Evolutionary conservation across 169 alveolate genomes (phyloP), one percentile per base, ranked within the genome.

Genomic region (Cryptosporidium parvum): DNA sequence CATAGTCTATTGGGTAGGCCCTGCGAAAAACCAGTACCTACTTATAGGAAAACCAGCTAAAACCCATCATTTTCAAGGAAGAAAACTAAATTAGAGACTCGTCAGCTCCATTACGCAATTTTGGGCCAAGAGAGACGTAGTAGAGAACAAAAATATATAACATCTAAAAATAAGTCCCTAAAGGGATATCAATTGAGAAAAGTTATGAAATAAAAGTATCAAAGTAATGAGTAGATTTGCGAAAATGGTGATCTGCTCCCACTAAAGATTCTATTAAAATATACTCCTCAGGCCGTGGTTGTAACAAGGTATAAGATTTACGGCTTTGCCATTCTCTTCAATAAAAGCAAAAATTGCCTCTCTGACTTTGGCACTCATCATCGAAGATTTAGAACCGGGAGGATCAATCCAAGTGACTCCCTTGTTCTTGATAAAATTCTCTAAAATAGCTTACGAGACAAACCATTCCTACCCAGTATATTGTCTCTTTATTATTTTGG

Each of bases 371-470:
- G 89, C 68, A 65, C 59, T 80, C 89, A 42, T 80, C 89, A 59
- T 65, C 45, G 89, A 65, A 80, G 89, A 42, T 80, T 80, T 80
- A 80, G 89, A 80, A 80, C 89, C 89, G 89, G 89, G 89, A 80
- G 89, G 89, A 80, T 80, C 89, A 80, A 80, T 80, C 89, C 89
- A 80, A 80, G 89, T 80, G 89, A 80, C 52, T 21, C 29, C 45
- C 14, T 52, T 31, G 3, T 7, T 21, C 14, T 16, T 29, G 1
- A 42, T 26, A 45, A 51, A 51, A 18, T 26, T 61, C 12, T 65
- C 44, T 65, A n/a, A 67, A 67, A n/a, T 0, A 8, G 73, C 14
- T 33, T 3, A 33, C 23, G 35, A 67, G 52, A 39, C 73, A n/a
- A 67, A 18, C 26, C 52, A 67, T 31, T 8, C 3, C 51, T 31